Conservation (phyloP, 306 rosid genomes). For the Delonix regia region DNA sequence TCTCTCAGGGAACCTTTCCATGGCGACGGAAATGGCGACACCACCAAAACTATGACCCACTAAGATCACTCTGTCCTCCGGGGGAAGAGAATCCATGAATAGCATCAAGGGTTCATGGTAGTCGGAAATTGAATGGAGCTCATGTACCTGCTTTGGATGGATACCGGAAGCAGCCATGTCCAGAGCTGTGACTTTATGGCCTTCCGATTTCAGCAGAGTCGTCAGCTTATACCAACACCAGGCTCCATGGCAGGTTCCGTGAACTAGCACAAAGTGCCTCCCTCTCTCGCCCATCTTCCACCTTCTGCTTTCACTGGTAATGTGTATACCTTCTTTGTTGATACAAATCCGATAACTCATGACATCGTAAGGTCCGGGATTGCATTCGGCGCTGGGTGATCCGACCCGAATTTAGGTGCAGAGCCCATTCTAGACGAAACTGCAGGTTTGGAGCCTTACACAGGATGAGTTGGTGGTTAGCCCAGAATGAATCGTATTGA, state of each 20-base stretch:
- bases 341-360: too few species aligned
- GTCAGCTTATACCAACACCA: conserved; percentile 57
- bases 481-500: too few species aligned
- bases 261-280: conserved; percentile 51
- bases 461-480: too few species aligned
- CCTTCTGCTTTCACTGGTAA: not conserved
- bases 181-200: conserved; percentile 45
- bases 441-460: not conserved
- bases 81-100: conserved; percentile 39
- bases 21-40: conserved; percentile 41
- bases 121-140: conserved; percentile 34
- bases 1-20: conserved; percentile 53
- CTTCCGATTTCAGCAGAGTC: conserved; percentile 32
- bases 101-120: conserved; percentile 42
- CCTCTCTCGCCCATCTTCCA: not conserved
- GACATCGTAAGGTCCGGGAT: too few species aligned
- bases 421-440: not conserved
- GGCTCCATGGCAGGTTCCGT: conserved; percentile 55
- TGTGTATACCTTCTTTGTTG: too few species aligned
- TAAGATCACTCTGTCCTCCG: conserved; percentile 46
- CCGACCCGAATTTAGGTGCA: not conserved
- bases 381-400: not conserved
- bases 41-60: conserved; percentile 58
- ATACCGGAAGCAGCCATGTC: conserved; percentile 51
- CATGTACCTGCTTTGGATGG: conserved; percentile 30